Percentiles rank a stretch among this genome's conserved stretches.
phyloP scores from a whole-genome alignment of 2,329 filamentous ascomycete genomes.

The Hawksworthiomyces lignivorus region DNA sequence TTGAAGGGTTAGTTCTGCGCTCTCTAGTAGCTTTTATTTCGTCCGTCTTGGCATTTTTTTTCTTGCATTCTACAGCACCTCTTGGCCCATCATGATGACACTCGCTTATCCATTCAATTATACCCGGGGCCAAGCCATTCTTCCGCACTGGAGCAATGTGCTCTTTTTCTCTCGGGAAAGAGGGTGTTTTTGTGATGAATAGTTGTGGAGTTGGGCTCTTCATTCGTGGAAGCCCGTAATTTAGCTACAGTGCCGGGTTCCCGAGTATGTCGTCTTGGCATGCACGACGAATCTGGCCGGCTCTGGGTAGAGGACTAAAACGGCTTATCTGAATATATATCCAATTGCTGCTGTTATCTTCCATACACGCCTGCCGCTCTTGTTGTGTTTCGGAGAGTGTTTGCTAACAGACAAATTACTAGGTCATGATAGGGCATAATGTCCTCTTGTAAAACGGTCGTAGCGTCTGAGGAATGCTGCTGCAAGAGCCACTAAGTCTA shows the following conservation, averaged over 20 bases:
- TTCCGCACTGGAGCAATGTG: constrained; percentile 57
- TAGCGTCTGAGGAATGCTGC: too few species aligned
- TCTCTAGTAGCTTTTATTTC: constrained; percentile 1
- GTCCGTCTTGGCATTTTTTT: too few species aligned
- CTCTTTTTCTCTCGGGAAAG: constrained; percentile 2
- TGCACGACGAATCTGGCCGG: constrained; percentile 24
- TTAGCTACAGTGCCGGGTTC: constrained; percentile 50
- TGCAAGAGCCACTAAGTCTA: too few species aligned
- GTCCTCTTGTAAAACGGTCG: too few species aligned
- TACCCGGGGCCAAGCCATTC: constrained; percentile 60
- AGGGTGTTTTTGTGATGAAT: constrained; percentile 46
- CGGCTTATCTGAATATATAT: constrained; percentile 30
- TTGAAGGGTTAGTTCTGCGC: too few species aligned
- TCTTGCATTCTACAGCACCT: too few species aligned
- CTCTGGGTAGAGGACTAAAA: constrained; percentile 29
- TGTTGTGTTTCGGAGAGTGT: too few species aligned
- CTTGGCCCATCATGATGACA: constrained; percentile 52
- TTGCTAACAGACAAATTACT: too few species aligned
- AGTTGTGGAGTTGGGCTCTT: constrained; percentile 62
- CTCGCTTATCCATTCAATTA: constrained; percentile 74
- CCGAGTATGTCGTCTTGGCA: constrained; percentile 50
- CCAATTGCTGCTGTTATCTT: too few species aligned
- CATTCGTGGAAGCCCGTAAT: constrained; percentile 39
- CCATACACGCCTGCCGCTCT: too few species aligned
- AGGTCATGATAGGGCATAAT: too few species aligned